Base-by-base conservation (phyloP, 139 green algal genomes). In the Spirogloea muscicola region DNA sequence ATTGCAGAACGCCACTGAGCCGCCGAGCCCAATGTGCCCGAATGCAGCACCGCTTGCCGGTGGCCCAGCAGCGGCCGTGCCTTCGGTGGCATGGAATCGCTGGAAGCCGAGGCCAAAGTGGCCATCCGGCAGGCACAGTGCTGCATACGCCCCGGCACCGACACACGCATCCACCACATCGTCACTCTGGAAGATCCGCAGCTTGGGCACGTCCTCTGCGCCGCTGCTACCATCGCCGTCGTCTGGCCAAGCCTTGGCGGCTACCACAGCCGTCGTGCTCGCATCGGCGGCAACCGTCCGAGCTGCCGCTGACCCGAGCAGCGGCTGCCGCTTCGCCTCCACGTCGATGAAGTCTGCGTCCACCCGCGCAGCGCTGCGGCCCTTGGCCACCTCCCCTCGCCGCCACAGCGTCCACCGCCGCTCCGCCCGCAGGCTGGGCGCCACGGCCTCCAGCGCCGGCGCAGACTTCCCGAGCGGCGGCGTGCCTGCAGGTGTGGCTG, bases 21-120 rank as follows among this genome's bases (percentile, higher is more conserved):
- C 73, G 5, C 73, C 73, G 37, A 81, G 9, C 3, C 73, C 73
- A 5, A n/a, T 33, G 34, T 81, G 73, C 48, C 73, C 73, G 27
- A 81, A 81, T 21, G 64, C 73, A 7, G 5, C 25, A 31, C 55
- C 18, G 37, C 33, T 18, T 10, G 43, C 43, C 43, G 43, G 13
- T 10, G 43, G 43, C 43, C 10, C 10, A 16, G 55, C 10, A 9
- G 55, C 13, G 55, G 13, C 10, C 29, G 29, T 64, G 36, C 10
- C 10, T 13, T 9, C 9, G 43, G 43, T 21, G 1, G 44, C 25
- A 31, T 21, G 36, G 52, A 73, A 70, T 18, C 61, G 31, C 61
- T 38, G 27, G 18, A 70, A 70, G n/a, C 61, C 61, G 25, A 70
- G 37, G 13, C 64, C 64, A n/a, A 72, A 60, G 41, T 25, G 39